Evolutionary conservation across 768 basidiomycete species (phyloP), one percentile per base, ranked within the genome.

Genomic region (Cystoderma amianthinum): DNA sequence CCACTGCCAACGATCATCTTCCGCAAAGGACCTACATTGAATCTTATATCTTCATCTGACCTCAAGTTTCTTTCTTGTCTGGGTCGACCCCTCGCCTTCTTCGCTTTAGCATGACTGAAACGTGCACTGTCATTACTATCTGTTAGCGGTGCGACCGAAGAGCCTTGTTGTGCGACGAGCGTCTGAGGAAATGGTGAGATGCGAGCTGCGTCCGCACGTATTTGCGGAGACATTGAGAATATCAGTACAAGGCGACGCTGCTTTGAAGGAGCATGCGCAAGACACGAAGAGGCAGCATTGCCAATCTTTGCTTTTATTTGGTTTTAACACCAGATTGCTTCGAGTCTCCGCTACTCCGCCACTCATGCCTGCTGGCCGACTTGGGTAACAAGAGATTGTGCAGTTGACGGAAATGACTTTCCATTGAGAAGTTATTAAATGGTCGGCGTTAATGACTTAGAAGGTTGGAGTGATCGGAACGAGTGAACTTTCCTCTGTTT

Each of bases 111-210:
- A 54, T 72, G 70, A 38, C 34, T 16, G 72, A 69, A 11, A 67
- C 57, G 38, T 67, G 61, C 35, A 7, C 34, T 36, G 16, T 74
- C 73, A 36, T 62, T 61, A 57, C 65, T 77, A 54, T 82, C 78
- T 38, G 72, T 63, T n/a, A 35, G 30, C 18, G 28, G 30, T 9
- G 38, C 39, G 24, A 15, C 17, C 12, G 36, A 34, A 6, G 3
- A 43, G 21, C 17, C 20, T 24, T 42, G 44, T 18, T 33, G 4
- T 71, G 67, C 45, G 67, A 60, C 47, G 71, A 63, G 23, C 74
- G 63, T 50, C 69, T 74, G 78, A 42, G 77, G 72, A 67, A 78
- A 82, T 44, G 78, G 80, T 35, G 73, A 67, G 52, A 70, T 64
- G 53, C 59, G 61, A 49, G 65, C 69, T 69, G 69, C 68, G 67